Base-by-base conservation (phyloP, 2,329 filamentous ascomycete species). In the Sclerotinia glacialis region DNA sequence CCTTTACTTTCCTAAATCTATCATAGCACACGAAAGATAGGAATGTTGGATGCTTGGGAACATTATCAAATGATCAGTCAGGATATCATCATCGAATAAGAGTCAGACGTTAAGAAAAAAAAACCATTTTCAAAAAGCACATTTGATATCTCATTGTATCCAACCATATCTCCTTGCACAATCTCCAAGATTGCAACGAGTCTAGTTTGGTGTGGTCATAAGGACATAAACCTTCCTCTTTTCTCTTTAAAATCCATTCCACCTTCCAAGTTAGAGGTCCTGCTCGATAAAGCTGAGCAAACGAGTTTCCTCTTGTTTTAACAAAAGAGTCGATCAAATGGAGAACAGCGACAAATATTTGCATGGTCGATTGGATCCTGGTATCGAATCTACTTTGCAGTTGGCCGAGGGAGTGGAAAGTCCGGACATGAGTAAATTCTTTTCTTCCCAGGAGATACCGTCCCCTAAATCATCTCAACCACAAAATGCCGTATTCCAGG, bases 351-450 rank as follows among this genome's bases (percentile, higher is more conserved):
- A 49, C 23, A 65, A 61, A 49, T 65, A 46, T 21, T 23, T 50
- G 26, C 58, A 65, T 60, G 64, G 64, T 42, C 12, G 54, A 18
- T 50, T 60, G 44, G 58, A 65, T 26, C 64, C 64, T 16, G 64
- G 64, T 14, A 34, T 65, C 14, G 54, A 52, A 50, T 60, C 64
- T 16, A 65, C 55, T 40, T 2, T 65, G 21, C 46, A 65, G 26
- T 53, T 59, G 14, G 64, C 61, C 64, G 55, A 65, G 64, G 44
- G 46, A 5, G 64, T 65, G 16, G 64, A 61, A 26, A 50, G 31
- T 50, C 64, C 55, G 16, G 58, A 60, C 3, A 37, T 46, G 28
- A 49, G 44, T 16, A 23, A 16, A 49, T 60, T 60, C 21, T 26
- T 49, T 23, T 49, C 28, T 37, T 60, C 58, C 8, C 58, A 37